Evolutionary conservation across 371 early-diverging fungal species (phyloP).

Genomic region (Mortierella sp.): DNA sequence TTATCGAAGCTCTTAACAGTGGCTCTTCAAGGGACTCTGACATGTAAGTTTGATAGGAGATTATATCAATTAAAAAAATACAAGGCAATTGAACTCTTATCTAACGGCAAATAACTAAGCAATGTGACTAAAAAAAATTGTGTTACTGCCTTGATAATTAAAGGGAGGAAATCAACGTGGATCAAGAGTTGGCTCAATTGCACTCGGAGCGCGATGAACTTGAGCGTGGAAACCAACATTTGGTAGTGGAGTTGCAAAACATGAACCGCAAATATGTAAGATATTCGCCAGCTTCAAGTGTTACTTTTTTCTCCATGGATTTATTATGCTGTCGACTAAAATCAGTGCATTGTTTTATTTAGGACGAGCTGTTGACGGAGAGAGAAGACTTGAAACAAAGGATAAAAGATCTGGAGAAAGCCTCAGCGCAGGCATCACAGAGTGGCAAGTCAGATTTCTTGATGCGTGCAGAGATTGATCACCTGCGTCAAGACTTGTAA

Average conservation of each 20-base stretch:
- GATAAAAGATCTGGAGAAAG: conserved; percentile 77
- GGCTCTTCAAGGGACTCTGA: conserved; percentile 47
- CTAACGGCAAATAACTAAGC: too few relatives aligned
- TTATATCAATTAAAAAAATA: not conserved
- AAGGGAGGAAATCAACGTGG: conserved; percentile 44
- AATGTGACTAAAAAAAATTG: too few relatives aligned
- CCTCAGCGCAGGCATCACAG: conserved; percentile 76
- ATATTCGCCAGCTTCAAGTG: not conserved
- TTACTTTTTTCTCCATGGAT: not conserved
- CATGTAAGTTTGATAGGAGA: conserved; percentile 17
- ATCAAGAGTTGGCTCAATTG: conserved; percentile 46
- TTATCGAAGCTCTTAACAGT: conserved; percentile 50
- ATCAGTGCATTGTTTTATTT: not conserved
- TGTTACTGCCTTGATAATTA: not conserved
- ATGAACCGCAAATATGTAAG: conserved; percentile 74
- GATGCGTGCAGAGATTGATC: conserved; percentile 88
- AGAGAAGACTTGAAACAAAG: conserved; percentile 74
- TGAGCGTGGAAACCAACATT: conserved; percentile 65
- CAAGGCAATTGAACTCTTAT: not conserved
- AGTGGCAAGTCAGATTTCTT: conserved; percentile 88
- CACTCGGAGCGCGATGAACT: conserved; percentile 69
- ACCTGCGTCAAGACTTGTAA: conserved; percentile 86
- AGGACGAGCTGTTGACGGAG: conserved; percentile 78
- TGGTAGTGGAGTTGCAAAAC: conserved; percentile 69
- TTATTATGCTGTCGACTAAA: not conserved